Percentiles rank a stretch among this genome's conserved stretches.
Conservation (phyloP, 768 basidiomycete species). For the Suillus luteus region DNA sequence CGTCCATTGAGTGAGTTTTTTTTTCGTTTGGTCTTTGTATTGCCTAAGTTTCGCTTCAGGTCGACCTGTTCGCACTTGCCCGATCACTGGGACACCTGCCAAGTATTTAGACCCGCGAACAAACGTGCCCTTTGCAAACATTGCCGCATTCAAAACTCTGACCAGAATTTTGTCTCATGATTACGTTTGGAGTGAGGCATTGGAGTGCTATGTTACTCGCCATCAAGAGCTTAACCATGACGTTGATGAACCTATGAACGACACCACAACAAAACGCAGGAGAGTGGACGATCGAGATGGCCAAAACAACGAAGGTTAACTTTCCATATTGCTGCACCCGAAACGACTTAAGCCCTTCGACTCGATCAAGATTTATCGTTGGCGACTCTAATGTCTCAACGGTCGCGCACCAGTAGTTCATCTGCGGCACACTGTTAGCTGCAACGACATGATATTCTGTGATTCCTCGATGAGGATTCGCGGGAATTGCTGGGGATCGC, state of each 20-base stretch:
- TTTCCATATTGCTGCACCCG: not conserved
- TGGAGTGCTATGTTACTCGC: constrained; percentile 45
- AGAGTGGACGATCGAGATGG: constrained; percentile 12
- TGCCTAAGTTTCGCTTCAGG: constrained; percentile 40
- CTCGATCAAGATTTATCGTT: not conserved
- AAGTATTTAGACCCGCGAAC: constrained; percentile 80
- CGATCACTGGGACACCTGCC: constrained; percentile 77
- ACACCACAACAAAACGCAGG: not conserved
- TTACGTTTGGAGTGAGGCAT: constrained; percentile 59
- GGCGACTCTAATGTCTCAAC: not conserved
- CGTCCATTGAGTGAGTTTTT: constrained; percentile 57
- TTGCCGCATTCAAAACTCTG: constrained; percentile 64
- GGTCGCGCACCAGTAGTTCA: not conserved
- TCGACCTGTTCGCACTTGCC: constrained; percentile 66
- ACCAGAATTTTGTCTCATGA: constrained; percentile 64
- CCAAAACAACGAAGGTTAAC: not conserved
- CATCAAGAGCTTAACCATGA: constrained; percentile 5
- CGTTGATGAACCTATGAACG: constrained; percentile 9
- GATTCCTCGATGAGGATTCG: not conserved
- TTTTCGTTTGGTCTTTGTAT: not conserved
- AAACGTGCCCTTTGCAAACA: constrained; percentile 76
- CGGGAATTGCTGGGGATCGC: not conserved
- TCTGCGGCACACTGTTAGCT: not conserved
- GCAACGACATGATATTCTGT: not conserved
- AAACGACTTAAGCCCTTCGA: not conserved